These are phyloP conservation scores for Nicotiana obtusifolia DNA, from an alignment of 257 asterid genomes.

Conservation along the genomic window DNA sequence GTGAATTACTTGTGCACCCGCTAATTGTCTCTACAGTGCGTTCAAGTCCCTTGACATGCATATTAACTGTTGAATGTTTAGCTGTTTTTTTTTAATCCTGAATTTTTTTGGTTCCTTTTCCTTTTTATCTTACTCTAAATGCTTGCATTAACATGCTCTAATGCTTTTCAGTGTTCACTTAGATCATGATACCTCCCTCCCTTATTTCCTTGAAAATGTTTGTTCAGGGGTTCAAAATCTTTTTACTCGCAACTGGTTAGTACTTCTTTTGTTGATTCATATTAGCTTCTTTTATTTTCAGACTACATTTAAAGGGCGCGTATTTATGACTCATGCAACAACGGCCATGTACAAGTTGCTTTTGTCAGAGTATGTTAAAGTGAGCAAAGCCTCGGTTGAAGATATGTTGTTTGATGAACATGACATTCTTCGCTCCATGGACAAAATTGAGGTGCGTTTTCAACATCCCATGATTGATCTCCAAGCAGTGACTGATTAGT, in stretches of 20 bases:
- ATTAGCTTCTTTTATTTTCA: constrained; percentile 24
- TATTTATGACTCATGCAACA: constrained; percentile 97
- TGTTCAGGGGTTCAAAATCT: constrained; percentile 13
- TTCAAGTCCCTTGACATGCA: neutral
- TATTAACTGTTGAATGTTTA: neutral
- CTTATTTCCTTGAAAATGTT: constrained; percentile 94
- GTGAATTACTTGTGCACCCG: neutral
- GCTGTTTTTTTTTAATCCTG: neutral
- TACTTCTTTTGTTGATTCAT: constrained; percentile 14
- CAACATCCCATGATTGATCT: constrained; percentile 1
- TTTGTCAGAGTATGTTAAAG: constrained; percentile 87
- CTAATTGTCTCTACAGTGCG: neutral
- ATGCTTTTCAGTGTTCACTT: constrained; percentile 78
- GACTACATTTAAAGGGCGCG: constrained; percentile 90
- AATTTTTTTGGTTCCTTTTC: neutral
- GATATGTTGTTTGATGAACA: constrained; percentile 90
- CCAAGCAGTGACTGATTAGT: neutral
- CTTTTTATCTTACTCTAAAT: neutral
- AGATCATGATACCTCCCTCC: constrained; percentile 99
- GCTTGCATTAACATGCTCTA: neutral
- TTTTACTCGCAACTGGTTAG: neutral
- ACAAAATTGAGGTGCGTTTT: constrained; percentile 75
- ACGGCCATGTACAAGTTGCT: constrained; percentile 92
- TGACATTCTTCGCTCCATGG: constrained; percentile 80
- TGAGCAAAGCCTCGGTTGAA: constrained; percentile 97